Conservation (phyloP, 108 stramenopile species). For the Aurantiochytrium sp. region DNA sequence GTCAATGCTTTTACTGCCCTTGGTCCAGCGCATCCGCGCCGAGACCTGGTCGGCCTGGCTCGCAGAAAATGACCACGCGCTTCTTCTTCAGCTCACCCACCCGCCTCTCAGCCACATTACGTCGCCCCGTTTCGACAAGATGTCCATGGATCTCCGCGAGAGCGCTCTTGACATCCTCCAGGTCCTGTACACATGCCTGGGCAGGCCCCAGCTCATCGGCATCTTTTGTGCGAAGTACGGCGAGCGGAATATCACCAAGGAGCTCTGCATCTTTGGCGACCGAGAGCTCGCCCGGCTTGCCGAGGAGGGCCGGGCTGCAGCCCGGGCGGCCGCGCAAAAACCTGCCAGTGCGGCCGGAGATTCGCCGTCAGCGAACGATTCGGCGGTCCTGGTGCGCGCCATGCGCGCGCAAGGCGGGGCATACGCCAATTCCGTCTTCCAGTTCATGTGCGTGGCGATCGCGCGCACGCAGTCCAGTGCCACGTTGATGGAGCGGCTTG, state of each 20-base stretch:
- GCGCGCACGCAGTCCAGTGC: not conserved
- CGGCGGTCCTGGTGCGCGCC: not conserved
- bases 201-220: not conserved
- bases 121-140: not conserved
- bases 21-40: not conserved
- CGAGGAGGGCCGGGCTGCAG: not conserved
- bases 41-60: not conserved
- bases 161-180: not conserved
- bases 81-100: not conserved
- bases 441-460: not conserved
- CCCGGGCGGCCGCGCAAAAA: not conserved
- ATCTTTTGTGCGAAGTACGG: not conserved
- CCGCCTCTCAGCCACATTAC: not conserved
- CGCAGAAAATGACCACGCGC: not conserved
- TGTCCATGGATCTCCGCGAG: not conserved
- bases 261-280: not conserved
- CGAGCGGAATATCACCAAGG: not conserved
- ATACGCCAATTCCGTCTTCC: not conserved
- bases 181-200: not conserved
- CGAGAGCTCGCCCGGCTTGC: not conserved
- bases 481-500: not conserved
- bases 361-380: no score
- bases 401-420: not conserved
- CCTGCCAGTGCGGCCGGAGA: no score
- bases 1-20: not conserved